Evolutionary conservation across 805 yeast genomes (phyloP).

Genomic region (Cyberlindnera maritima): DNA sequence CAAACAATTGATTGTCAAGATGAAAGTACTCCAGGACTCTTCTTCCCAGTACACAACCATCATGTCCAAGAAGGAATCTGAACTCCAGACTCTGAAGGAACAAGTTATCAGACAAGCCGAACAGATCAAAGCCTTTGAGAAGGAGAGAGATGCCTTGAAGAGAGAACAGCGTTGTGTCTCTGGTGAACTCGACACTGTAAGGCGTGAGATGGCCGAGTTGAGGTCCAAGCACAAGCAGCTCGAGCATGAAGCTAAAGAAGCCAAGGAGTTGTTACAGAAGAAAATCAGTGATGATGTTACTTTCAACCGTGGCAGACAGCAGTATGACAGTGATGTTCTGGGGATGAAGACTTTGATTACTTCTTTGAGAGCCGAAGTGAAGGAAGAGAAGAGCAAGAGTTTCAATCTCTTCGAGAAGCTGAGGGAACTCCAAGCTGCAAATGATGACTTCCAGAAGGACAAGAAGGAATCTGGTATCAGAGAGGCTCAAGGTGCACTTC

Average conservation of each 20-base stretch:
- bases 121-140: slow-evolving; percentile 25
- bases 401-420: slow-evolving; percentile 28
- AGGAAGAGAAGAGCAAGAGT: slow-evolving; percentile 31
- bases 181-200: slow-evolving; percentile 28
- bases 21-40: slow-evolving; percentile 37
- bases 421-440: slow-evolving; percentile 30
- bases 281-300: slow-evolving; percentile 41
- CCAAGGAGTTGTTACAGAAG: slow-evolving; percentile 39
- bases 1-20: slow-evolving; percentile 36
- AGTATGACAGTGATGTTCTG: slow-evolving; percentile 38
- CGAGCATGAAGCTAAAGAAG: slow-evolving; percentile 44
- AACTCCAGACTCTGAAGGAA: slow-evolving; percentile 30
- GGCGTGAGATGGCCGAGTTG: slow-evolving; percentile 26
- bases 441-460: slow-evolving; percentile 30
- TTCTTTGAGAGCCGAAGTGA: slow-evolving; percentile 18
- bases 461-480: slow-evolving; percentile 22
- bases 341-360: slow-evolving; percentile 33
- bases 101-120: slow-evolving; percentile 27
- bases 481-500: slow-evolving; percentile 26
- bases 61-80: slow-evolving; percentile 34
- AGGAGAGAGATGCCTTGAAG: slow-evolving; percentile 31
- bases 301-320: slow-evolving; percentile 44
- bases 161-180: slow-evolving; percentile 28
- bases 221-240: slow-evolving; percentile 34
- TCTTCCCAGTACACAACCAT: slow-evolving; percentile 34